phyloP scores from a whole-genome alignment of 2,329 filamentous ascomycete species.

The Aspergillus fijiensis region DNA sequence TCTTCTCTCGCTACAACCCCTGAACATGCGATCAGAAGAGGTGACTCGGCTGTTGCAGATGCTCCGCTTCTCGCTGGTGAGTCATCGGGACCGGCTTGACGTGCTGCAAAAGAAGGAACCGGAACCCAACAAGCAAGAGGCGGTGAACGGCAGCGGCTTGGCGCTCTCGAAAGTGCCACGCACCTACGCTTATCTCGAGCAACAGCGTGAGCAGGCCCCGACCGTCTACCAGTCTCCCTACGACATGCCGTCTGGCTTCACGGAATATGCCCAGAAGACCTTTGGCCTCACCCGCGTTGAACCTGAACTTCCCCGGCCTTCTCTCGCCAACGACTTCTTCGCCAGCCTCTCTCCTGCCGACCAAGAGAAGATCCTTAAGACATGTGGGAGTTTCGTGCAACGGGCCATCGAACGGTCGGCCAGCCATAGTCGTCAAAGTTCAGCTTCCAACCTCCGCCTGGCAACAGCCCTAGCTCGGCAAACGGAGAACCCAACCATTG shows the following conservation, averaged over 20 bases:
- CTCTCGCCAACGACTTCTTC: constrained; percentile 45
- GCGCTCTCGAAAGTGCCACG: constrained; percentile 35
- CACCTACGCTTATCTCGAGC: constrained; percentile 42
- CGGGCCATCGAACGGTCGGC: constrained; percentile 39
- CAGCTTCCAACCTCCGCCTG: constrained; percentile 39
- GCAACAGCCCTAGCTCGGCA: constrained; percentile 41
- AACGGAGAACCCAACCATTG: constrained; percentile 42
- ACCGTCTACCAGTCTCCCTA: constrained; percentile 46
- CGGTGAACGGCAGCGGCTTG: constrained; percentile 32
- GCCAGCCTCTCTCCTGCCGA: constrained; percentile 39
- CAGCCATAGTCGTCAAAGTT: constrained; percentile 39
- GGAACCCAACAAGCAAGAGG: constrained; percentile 34
- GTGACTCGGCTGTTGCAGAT: constrained; percentile 44
- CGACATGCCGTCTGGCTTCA: constrained; percentile 44
- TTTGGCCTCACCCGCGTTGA: constrained; percentile 37
- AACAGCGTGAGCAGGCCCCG: constrained; percentile 38
- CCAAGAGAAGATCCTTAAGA: constrained; percentile 45
- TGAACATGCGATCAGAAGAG: constrained; percentile 47
- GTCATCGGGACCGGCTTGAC: constrained; percentile 40
- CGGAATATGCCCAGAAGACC: constrained; percentile 42
- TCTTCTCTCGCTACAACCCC: constrained; percentile 38
- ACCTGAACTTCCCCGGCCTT: constrained; percentile 38
- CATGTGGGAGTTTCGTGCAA: constrained; percentile 44
- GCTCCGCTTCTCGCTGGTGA: constrained; percentile 45
- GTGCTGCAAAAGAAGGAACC: constrained; percentile 41